Evolutionary conservation across 2,329 filamentous ascomycete species (phyloP).

Genomic region (Zymoseptoria pseudotritici): DNA sequence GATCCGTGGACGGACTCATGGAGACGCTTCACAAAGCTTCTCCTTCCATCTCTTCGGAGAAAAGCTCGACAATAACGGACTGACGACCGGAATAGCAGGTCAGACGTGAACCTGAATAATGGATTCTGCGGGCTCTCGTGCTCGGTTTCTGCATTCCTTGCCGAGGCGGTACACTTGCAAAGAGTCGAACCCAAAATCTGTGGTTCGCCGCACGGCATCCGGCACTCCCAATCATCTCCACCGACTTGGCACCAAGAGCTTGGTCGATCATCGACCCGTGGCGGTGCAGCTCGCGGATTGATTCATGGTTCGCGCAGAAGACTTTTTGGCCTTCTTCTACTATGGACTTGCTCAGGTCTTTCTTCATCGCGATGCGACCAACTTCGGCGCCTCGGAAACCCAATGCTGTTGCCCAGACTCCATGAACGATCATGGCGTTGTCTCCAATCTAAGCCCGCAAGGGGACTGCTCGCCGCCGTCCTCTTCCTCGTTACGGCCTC

Average conservation of each 20-base stretch:
- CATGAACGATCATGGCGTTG: not conserved
- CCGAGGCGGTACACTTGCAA: too few relatives aligned
- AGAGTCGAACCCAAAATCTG: too few relatives aligned
- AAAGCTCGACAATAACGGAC: too few relatives aligned
- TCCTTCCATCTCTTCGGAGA: too few relatives aligned
- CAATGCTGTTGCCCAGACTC: not conserved
- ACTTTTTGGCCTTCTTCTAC: not conserved
- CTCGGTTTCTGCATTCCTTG: too few relatives aligned
- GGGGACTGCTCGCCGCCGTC: not conserved
- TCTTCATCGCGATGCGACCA: not conserved
- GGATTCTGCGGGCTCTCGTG: too few relatives aligned
- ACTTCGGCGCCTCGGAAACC: too few relatives aligned
- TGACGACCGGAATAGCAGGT: too few relatives aligned
- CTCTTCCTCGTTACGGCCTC: not conserved
- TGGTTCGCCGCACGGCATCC: not conserved
- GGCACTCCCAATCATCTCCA: not conserved
- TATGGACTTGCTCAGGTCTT: not conserved
- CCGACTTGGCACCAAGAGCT: not conserved
- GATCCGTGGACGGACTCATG: too few relatives aligned
- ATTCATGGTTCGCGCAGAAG: not conserved
- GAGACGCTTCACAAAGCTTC: too few relatives aligned
- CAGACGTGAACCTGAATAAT: too few relatives aligned
- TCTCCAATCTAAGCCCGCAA: not conserved
- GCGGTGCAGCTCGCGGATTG: not conserved
- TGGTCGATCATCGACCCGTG: not conserved